Percentiles rank a stretch among this genome's conserved stretches.
Conservation (phyloP, 805 yeast species). For the Candida adriatica region DNA sequence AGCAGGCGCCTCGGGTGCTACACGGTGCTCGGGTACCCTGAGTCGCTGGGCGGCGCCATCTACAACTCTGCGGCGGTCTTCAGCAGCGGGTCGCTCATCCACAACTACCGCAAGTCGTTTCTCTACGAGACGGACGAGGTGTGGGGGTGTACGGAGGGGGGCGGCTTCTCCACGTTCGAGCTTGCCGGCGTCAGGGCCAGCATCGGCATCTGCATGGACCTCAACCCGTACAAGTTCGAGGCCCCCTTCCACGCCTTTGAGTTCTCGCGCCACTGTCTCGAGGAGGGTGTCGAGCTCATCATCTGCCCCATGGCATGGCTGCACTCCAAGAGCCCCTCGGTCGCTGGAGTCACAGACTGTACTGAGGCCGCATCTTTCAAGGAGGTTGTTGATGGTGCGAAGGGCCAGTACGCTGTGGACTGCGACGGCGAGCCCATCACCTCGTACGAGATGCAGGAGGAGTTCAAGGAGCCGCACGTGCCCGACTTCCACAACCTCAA, state of each 20-base stretch:
- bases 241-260: constrained; percentile 76
- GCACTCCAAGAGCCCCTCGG: constrained; percentile 39
- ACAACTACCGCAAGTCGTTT: constrained; percentile 70
- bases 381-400: constrained; percentile 12
- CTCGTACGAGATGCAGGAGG: constrained; percentile 12
- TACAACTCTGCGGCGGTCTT: constrained; percentile 72
- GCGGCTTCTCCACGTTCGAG: constrained; percentile 46
- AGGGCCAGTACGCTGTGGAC: constrained; percentile 13
- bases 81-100: constrained; percentile 46
- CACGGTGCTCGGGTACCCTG: constrained; percentile 83
- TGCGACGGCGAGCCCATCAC: constrained; percentile 3
- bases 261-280: constrained; percentile 48
- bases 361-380: constrained; percentile 13
- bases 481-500: constrained; percentile 47
- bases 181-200: constrained; percentile 35
- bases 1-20: constrained; percentile 49
- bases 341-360: constrained; percentile 17
- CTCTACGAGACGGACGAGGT: constrained; percentile 70
- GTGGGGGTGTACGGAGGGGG: constrained; percentile 73
- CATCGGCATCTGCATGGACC: constrained; percentile 91
- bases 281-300: constrained; percentile 45
- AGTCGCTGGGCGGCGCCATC: constrained; percentile 29
- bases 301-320: constrained; percentile 89
- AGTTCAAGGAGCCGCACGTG: constrained; percentile 24
- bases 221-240: constrained; percentile 77